Evolutionary conservation across 139 green algal genomes (phyloP), one percentile per base, ranked within the genome.

Genomic region (Haematococcus lacustris): DNA sequence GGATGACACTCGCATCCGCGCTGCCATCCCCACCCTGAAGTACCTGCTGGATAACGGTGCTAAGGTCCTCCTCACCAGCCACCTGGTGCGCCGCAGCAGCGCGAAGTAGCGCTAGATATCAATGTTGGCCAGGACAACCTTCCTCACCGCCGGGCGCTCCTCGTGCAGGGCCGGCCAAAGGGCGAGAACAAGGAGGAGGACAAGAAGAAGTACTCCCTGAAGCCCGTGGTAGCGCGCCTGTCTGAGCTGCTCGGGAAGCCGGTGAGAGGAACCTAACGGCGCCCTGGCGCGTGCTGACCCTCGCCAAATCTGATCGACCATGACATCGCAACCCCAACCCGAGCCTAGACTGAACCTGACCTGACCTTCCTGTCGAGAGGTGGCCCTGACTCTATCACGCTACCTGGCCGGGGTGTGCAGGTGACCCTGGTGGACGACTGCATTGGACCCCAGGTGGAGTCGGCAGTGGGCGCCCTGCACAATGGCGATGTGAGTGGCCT

Each of bases 1-100:
- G 30, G 95, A 98, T 77, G 95, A 98, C 89, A 98, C 95, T 33
- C 90, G 95, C 79, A 97, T 99, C 80, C 86, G 95, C 35, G 95
- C 94, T 69, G 94, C 95, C 6, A 81, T 98, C 57, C 95, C 95
- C 66, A 99, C 95, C 38, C 83, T 99, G 26, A 94, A 96, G 83
- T 96, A 96, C 82, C 90, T 98, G 68, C 67, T 92, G 37, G 89
- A 97, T 71, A 98, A 98, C 82, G 95, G 95, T 69, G 95, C 95
- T 71, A 98, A 97, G 87, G 92, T 99, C 28, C 85, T 99, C 61
- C 88, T 98, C 47, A 94, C 91, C 71, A 95, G 85, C 39, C 95
- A 99, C 87, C 77, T 99, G 88, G 91, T 95, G 62, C 74, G 89
- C 41, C n/a, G n/a, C n/a, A n/a, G n/a, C n/a, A n/a, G n/a, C n/a